Conservation (phyloP, 1,284 basidiomycete species). For the Sphagnurus paluster region DNA sequence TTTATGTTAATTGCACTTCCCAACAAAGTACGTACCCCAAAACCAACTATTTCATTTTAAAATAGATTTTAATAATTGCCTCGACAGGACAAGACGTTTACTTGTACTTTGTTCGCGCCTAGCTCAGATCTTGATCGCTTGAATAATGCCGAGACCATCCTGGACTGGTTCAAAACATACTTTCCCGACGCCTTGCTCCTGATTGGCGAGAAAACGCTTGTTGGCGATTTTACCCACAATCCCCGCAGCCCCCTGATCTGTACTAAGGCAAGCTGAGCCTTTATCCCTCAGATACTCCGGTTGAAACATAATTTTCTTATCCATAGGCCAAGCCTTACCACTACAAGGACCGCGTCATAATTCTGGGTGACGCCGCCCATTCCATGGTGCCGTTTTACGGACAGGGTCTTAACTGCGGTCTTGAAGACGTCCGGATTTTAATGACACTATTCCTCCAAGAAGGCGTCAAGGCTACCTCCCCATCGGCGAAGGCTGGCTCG, state of each 20-base stretch:
- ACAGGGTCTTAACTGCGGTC: conserved; percentile 96
- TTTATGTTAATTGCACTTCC: conserved; percentile 99
- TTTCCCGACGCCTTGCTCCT: conserved; percentile 87
- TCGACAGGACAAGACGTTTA: conserved; percentile 77
- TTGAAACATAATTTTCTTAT: conserved; percentile 28
- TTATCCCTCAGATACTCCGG: conserved; percentile 11
- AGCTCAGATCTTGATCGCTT: conserved; percentile 75
- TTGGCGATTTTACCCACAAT: conserved; percentile 79
- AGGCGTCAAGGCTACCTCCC: conserved; percentile 48
- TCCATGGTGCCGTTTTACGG: conserved; percentile 99
- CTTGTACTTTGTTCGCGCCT: conserved; percentile 93
- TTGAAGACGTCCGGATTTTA: conserved; percentile 95
- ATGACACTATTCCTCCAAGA: conserved; percentile 73
- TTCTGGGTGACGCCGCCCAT: conserved; percentile 95
- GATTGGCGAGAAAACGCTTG: conserved; percentile 79
- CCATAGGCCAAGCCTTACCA: conserved; percentile 83
- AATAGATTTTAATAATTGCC: conserved; percentile 17
- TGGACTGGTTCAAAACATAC: conserved; percentile 79
- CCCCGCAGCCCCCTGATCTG: conserved; percentile 89
- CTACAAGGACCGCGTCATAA: conserved; percentile 84
- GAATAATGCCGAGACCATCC: conserved; percentile 55
- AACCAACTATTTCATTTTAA: conserved; percentile 20
- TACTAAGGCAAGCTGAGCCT: conserved; percentile 69
- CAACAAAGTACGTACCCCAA: conserved; percentile 71
- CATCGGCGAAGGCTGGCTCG: conserved; percentile 29